These are phyloP conservation scores for Colletotrichum higginsianum DNA, from an alignment of 2,329 filamentous ascomycete species.

Conservation along the genomic window DNA sequence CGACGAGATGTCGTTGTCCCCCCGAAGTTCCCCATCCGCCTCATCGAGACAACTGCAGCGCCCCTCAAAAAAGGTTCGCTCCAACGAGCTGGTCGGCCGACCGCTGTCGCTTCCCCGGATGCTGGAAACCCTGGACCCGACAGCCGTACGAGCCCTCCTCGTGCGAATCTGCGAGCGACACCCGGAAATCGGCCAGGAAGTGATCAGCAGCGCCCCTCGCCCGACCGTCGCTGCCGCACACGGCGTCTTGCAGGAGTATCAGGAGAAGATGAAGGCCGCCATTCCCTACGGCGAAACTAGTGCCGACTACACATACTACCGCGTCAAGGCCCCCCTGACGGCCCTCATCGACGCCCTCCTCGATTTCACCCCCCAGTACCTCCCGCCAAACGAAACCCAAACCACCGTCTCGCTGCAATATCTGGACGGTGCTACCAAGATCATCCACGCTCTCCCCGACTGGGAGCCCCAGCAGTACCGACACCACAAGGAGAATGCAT, in stretches of 20 bases:
- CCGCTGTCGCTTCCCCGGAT: conserved; percentile 76
- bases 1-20: conserved; percentile 93
- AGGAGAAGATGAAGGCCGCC: conserved; percentile 81
- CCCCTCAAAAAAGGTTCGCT: conserved; percentile 74
- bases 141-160: conserved; percentile 88
- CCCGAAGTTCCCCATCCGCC: conserved; percentile 84
- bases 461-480: conserved; percentile 93
- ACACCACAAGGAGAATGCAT: conserved; percentile 93
- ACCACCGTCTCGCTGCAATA: conserved; percentile 87
- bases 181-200: conserved; percentile 87
- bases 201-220: conserved; percentile 87
- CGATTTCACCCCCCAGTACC: conserved; percentile 96
- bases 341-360: conserved; percentile 90
- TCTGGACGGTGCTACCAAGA: conserved; percentile 89
- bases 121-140: conserved; percentile 92
- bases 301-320: conserved; percentile 95
- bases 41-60: conserved; percentile 77
- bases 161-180: conserved; percentile 92
- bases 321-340: conserved; percentile 84
- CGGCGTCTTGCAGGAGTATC: conserved; percentile 85
- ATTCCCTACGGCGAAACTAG: conserved; percentile 89
- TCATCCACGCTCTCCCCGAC: conserved; percentile 90
- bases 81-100: conserved; percentile 75
- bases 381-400: conserved; percentile 91
- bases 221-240: conserved; percentile 87